A percentile compares a stretch with the other conserved stretches of the same genome.
phyloP scores from a whole-genome alignment of 768 basidiomycete genomes.

The Pisolithus sp. region DNA sequence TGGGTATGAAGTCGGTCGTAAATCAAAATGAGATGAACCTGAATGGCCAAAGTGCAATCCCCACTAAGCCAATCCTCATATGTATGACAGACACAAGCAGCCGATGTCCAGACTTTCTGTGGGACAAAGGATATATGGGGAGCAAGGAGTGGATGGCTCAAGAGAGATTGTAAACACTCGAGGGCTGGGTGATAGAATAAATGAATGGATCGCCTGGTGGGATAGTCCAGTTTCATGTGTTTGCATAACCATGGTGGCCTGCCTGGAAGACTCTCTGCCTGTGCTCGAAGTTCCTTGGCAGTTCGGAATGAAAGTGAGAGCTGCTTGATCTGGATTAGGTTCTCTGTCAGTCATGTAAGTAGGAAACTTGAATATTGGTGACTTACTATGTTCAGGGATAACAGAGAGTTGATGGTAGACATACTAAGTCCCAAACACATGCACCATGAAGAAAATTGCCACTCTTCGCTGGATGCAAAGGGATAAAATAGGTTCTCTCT shows the following conservation, averaged over 20 bases:
- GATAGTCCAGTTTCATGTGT: slow-evolving; percentile 9
- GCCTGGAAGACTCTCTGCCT: slow-evolving; percentile 19
- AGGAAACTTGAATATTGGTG: background rate
- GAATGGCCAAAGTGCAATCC: slow-evolving; percentile 17
- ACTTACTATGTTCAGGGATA: background rate
- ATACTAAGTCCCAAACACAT: slow-evolving; percentile 4
- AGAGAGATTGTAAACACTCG: slow-evolving; percentile 24
- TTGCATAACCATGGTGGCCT: slow-evolving; percentile 17
- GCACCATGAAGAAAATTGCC: slow-evolving; percentile 2
- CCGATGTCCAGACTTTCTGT: slow-evolving; percentile 7
- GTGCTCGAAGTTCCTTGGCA: slow-evolving; percentile 21
- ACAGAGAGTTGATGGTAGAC: slow-evolving; percentile 1
- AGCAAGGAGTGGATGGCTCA: slow-evolving; percentile 19
- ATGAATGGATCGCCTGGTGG: slow-evolving; percentile 17
- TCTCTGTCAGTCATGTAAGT: background rate
- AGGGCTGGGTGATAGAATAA: slow-evolving; percentile 26
- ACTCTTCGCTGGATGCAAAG: slow-evolving; percentile 2
- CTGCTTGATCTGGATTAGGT: background rate
- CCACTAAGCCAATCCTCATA: slow-evolving; percentile 8
- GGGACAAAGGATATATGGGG: slow-evolving; percentile 20
- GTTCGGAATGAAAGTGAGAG: slow-evolving; percentile 18
- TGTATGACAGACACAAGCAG: slow-evolving; percentile 5
- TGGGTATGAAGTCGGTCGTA: slow-evolving; percentile 27
- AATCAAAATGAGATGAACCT: slow-evolving; percentile 8
- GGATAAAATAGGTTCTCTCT: background rate